Percentiles rank a stretch among this genome's conserved stretches.
Evolutionary conservation across 169 alveolate genomes (phyloP).

Genomic region (Amoebophrya sp.): DNA sequence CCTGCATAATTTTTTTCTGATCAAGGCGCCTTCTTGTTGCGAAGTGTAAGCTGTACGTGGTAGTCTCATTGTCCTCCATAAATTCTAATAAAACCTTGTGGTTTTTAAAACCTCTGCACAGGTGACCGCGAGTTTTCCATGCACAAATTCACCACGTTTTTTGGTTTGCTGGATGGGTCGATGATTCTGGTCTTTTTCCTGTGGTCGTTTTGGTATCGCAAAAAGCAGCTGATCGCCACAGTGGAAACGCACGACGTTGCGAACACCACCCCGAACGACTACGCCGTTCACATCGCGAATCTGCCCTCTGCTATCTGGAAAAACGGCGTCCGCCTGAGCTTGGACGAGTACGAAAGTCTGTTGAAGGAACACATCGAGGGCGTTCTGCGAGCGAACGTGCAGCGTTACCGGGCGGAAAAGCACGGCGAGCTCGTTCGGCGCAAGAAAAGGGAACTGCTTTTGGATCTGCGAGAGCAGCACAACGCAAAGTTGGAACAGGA

Average conservation of each 20-base stretch:
- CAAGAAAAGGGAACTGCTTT: too few species aligned
- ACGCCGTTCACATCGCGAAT: not conserved
- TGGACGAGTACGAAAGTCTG: not conserved
- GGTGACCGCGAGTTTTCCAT: not conserved
- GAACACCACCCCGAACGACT: conserved; percentile 12
- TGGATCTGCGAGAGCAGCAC: too few species aligned
- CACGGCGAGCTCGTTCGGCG: not conserved
- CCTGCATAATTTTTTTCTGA: too few species aligned
- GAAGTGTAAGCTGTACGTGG: too few species aligned
- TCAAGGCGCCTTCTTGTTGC: too few species aligned
- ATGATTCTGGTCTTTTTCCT: not conserved
- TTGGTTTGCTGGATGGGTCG: not conserved
- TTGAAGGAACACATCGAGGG: not conserved
- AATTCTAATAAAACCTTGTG: too few species aligned
- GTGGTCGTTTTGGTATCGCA: conserved; percentile 5
- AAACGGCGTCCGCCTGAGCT: not conserved
- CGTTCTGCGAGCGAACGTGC: conserved; percentile 14
- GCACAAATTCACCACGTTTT: not conserved
- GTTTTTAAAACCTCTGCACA: too few species aligned
- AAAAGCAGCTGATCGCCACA: conserved; percentile 9
- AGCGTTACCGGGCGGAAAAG: not conserved
- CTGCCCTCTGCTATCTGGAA: not conserved
- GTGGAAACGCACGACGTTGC: conserved; percentile 22
- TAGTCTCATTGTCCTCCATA: too few species aligned
- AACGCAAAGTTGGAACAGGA: too few species aligned